Base-by-base conservation (phyloP, 2,329 filamentous ascomycete genomes). In the Cladosporium sp. region DNA sequence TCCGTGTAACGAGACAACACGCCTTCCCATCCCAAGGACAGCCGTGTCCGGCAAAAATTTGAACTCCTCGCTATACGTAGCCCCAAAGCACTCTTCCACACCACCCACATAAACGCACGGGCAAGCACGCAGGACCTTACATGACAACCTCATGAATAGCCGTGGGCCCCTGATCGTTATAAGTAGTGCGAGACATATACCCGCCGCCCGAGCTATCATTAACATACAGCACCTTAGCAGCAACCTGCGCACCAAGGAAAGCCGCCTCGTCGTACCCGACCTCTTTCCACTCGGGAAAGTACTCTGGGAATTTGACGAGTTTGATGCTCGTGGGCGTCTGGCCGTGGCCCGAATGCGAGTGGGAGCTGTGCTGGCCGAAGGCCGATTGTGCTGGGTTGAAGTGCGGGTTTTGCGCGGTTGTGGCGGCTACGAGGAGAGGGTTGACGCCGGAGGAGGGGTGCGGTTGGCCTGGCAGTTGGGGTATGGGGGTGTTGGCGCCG, bases 201-300 rank as follows among this genome's bases (percentile, higher is more conserved):
- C 82, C 83, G 57, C 72, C 81, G 40, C 77, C 67, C 4, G 83
- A 83, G 57, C 83, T 80, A 61, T 88, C 84, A 3, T 82, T 74
- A 8, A 86, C 78, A 65, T 87, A 88, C 42, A 87, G 70, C 18
- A 87, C 81, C 68, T 85, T 86, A 2, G 87, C 89, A 1, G 87
- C 88, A 27, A 95, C 86, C 69, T 95, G 88, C 2, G 88, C 87
- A 9, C 91, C 91, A 6, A 96, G 73, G 70, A 96, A 95, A 63
- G 84, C 82, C 42, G 86, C 82, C 69, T 96, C 91, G 62, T 96
- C 91, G 62, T 78, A 80, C 1, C 82, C 82, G 2, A 71, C 69
- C 25, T 80, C 91, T 64, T 89, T 89, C 89, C 90, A 96, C 68
- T 95, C 91, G 9, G 85, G 81, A 58, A 95, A 85, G 68, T 96